Conservation (phyloP, 257 asterid genomes). For the Fraxinus excelsior region DNA sequence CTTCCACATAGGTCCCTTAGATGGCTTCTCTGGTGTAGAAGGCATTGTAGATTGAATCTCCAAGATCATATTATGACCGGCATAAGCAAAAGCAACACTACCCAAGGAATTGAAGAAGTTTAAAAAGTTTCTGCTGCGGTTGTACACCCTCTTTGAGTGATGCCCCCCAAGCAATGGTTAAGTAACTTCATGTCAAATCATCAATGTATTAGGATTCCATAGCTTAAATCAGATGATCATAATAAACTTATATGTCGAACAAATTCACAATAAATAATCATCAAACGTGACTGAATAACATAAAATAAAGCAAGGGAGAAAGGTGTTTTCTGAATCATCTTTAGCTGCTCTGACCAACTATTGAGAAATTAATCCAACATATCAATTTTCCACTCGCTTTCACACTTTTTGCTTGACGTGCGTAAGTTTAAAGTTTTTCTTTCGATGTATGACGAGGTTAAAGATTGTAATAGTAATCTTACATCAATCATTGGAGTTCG, state of each 20-base stretch:
- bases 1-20: slow-evolving; percentile 48
- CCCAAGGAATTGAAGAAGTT: slow-evolving; percentile 40
- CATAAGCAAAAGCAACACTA: slow-evolving; percentile 41
- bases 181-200: slow-evolving; percentile 31
- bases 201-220: neutral
- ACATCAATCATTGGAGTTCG: slow-evolving; percentile 23
- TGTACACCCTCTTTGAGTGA: slow-evolving; percentile 15
- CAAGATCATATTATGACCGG: slow-evolving; percentile 48
- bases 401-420: too few relatives aligned
- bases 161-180: slow-evolving; percentile 33
- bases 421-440: too few relatives aligned
- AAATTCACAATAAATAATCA: too few relatives aligned
- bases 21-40: slow-evolving; percentile 40
- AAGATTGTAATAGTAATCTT: neutral
- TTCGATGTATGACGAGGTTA: neutral
- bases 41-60: slow-evolving; percentile 55
- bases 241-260: too few relatives aligned
- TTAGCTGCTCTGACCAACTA: too few relatives aligned
- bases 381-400: too few relatives aligned
- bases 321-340: neutral
- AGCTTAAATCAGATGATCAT: too few relatives aligned
- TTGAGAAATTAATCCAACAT: too few relatives aligned
- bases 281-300: too few relatives aligned
- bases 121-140: slow-evolving; percentile 13
- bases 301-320: neutral